These are phyloP conservation scores for Candida fluviatilis DNA, from an alignment of 805 yeast species.

Conservation along the genomic window DNA sequence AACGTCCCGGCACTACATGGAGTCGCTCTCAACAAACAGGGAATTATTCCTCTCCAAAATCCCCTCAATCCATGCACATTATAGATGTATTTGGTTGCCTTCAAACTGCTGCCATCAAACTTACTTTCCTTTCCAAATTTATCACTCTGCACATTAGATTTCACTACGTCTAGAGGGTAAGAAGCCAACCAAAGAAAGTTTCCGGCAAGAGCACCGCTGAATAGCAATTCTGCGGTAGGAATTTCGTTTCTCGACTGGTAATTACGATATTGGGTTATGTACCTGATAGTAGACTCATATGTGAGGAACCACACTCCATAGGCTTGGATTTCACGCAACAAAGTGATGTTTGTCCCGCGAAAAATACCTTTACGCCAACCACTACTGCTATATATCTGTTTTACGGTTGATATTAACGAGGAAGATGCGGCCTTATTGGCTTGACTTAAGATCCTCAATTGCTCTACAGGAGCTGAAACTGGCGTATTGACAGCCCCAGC, in stretches of 20 bases:
- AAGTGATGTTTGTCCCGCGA: constrained; percentile 53
- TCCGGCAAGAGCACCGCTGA: constrained; percentile 65
- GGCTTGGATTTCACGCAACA: constrained; percentile 62
- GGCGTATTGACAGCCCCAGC: constrained; percentile 68
- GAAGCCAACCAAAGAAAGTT: constrained; percentile 59
- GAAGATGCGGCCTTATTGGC: constrained; percentile 29
- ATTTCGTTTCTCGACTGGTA: constrained; percentile 44
- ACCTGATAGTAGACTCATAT: constrained; percentile 52
- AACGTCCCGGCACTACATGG: constrained; percentile 74
- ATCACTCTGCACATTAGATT: constrained; percentile 52
- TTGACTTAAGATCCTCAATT: constrained; percentile 58
- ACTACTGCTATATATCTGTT: constrained; percentile 33
- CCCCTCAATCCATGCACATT: constrained; percentile 44
- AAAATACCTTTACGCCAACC: constrained; percentile 50
- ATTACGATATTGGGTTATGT: constrained; percentile 27
- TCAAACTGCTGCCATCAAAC: constrained; percentile 36
- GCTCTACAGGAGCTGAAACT: constrained; percentile 63
- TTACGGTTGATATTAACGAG: constrained; percentile 32
- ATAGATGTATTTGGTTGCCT: constrained; percentile 39
- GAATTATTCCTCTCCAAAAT: constrained; percentile 61
- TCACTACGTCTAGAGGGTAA: constrained; percentile 51
- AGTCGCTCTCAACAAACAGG: constrained; percentile 55
- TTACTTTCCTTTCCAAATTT: constrained; percentile 40
- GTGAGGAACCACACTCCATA: constrained; percentile 73
- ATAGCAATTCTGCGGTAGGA: constrained; percentile 51